Conservation (phyloP, 1,284 basidiomycete species). For the Ganoderma leucocontextum region DNA sequence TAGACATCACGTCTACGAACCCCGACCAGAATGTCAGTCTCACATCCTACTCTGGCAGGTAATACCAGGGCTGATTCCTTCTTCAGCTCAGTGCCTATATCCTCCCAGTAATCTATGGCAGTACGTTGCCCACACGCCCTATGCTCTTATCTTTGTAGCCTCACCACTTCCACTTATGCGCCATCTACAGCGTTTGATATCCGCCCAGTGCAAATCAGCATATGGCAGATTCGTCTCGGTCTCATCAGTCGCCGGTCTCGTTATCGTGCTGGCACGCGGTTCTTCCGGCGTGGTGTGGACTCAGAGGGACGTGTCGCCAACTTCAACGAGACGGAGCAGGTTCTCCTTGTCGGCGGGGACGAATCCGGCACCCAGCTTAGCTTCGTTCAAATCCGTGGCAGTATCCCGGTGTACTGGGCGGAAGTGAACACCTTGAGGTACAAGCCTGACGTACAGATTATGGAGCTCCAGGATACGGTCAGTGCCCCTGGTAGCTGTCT, state of each 20-base stretch:
- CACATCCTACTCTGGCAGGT: neutral
- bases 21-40: slow-evolving; percentile 67
- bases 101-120: slow-evolving; percentile 92
- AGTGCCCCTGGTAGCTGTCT: slow-evolving; percentile 35
- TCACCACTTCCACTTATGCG: slow-evolving; percentile 12
- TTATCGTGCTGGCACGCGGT: slow-evolving; percentile 94
- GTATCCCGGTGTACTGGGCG: slow-evolving; percentile 96
- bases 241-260: slow-evolving; percentile 95
- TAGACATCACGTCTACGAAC: slow-evolving; percentile 63
- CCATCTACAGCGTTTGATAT: slow-evolving; percentile 81
- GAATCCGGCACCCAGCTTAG: slow-evolving; percentile 73
- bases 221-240: slow-evolving; percentile 83
- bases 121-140: slow-evolving; percentile 52
- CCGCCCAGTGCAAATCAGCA: slow-evolving; percentile 80
- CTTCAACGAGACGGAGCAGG: slow-evolving; percentile 95
- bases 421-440: slow-evolving; percentile 97
- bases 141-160: slow-evolving; percentile 14
- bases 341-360: slow-evolving; percentile 73
- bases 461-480: slow-evolving; percentile 90
- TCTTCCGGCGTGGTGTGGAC: slow-evolving; percentile 96
- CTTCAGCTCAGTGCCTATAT: slow-evolving; percentile 85
- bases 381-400: slow-evolving; percentile 94
- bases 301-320: slow-evolving; percentile 85
- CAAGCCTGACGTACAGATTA: slow-evolving; percentile 96
- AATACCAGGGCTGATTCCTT: slow-evolving; percentile 6